phyloP scores from a whole-genome alignment of 2,329 filamentous ascomycete species.

The Trichoderma lentiforme region DNA sequence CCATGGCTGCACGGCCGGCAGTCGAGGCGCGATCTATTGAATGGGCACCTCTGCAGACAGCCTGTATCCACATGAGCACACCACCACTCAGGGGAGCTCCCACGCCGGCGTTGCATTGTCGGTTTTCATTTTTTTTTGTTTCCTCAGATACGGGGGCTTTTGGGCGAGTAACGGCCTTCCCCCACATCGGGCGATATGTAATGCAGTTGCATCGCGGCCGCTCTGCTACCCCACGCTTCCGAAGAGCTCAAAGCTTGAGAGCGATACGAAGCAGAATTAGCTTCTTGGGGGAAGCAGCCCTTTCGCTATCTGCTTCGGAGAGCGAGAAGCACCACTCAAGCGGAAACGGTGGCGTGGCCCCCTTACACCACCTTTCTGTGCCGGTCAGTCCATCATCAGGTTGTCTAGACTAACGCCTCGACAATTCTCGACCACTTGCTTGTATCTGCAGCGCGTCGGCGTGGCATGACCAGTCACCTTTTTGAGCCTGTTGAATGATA shows the following conservation, averaged over 20 bases:
- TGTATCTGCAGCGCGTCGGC: neutral
- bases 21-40: conserved; percentile 17
- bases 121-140: neutral
- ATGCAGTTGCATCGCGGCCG: neutral
- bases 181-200: conserved; percentile 6
- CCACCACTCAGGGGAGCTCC: neutral
- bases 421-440: neutral
- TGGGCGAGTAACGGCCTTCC: neutral
- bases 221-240: conserved; percentile 4
- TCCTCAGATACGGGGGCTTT: neutral
- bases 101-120: neutral
- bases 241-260: neutral
- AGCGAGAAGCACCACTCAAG: neutral
- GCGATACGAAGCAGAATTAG: neutral
- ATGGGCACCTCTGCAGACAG: neutral
- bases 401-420: neutral
- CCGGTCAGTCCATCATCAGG: conserved; percentile 6
- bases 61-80: neutral
- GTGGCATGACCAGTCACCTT: neutral
- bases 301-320: neutral
- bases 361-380: neutral
- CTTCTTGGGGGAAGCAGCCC: neutral
- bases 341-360: neutral
- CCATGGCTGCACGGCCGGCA: conserved; percentile 10
- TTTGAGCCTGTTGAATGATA: neutral